Conservation (phyloP, 805 yeast genomes). For the Pichia kluyveri region DNA sequence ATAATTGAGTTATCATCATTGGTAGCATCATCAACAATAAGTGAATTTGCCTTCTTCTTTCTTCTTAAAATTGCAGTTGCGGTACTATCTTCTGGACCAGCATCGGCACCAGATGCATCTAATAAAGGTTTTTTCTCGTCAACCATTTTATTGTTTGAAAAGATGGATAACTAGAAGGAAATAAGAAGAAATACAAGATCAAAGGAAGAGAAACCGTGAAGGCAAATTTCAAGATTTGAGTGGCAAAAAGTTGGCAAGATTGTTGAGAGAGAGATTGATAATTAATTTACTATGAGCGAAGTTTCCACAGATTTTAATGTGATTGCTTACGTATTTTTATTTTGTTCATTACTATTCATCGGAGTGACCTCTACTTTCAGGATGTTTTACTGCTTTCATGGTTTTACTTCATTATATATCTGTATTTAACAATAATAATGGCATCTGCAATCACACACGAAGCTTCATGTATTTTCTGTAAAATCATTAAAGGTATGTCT, state of each 20-base stretch:
- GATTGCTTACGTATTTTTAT: too few relatives aligned
- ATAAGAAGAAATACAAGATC: neutral
- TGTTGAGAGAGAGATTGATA: neutral
- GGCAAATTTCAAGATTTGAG: conserved; percentile 3
- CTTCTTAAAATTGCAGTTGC: conserved; percentile 97
- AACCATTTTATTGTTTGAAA: conserved; percentile 3
- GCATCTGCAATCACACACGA: conserved; percentile 27
- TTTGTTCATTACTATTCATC: too few relatives aligned
- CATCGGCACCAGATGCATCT: conserved; percentile 30
- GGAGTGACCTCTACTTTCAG: too few relatives aligned
- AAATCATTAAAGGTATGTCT: conserved; percentile 71
- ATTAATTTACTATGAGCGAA: too few relatives aligned
- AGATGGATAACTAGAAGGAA: neutral
- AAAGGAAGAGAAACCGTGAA: neutral
- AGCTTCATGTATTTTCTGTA: conserved; percentile 83
- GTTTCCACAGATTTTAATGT: too few relatives aligned
- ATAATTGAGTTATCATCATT: conserved; percentile 96
- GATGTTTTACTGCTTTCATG: too few relatives aligned
- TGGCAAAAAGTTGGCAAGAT: neutral
- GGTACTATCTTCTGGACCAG: conserved; percentile 37
- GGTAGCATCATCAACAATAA: conserved; percentile 93
- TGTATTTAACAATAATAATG: conserved; percentile 7
- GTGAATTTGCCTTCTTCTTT: conserved; percentile 93
- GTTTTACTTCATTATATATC: too few relatives aligned
- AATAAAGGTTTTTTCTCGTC: conserved; percentile 27